Conservation (phyloP, 805 yeast genomes). For the Suhomyces emberorum region DNA sequence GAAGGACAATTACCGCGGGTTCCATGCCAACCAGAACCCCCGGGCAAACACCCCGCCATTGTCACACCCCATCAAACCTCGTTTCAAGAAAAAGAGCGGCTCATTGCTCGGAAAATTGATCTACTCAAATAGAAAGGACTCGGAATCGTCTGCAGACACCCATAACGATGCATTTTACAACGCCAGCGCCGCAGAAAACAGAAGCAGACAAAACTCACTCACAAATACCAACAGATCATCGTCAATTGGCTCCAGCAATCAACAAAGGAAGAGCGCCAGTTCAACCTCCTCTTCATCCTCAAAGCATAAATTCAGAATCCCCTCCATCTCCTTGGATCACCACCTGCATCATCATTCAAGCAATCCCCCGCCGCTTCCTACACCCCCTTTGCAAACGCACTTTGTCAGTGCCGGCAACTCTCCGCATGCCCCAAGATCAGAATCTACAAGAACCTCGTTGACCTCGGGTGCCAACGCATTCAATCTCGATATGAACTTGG, state of each 20-base stretch:
- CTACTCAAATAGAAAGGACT: conserved; percentile 31
- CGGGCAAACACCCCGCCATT: conserved; percentile 44
- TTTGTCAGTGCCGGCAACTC: neutral
- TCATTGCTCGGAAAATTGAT: conserved; percentile 40
- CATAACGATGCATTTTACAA: neutral
- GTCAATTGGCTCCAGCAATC: conserved; percentile 8
- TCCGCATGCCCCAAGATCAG: neutral
- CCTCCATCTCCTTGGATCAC: conserved; percentile 33
- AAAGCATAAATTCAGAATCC: conserved; percentile 36
- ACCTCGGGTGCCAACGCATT: conserved; percentile 14
- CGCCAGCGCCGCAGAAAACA: neutral
- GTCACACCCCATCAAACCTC: conserved; percentile 48
- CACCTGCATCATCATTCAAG: conserved; percentile 11
- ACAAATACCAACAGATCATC: conserved; percentile 5
- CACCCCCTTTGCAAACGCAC: neutral
- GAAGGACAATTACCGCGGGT: conserved; percentile 35
- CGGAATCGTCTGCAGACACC: conserved; percentile 11
- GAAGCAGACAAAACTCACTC: conserved; percentile 10
- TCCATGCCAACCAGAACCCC: conserved; percentile 32
- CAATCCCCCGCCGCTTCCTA: conserved; percentile 1
- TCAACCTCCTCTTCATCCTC: conserved; percentile 17
- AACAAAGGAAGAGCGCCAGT: conserved; percentile 15
- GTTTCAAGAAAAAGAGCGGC: conserved; percentile 36
- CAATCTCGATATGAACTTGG: conserved; percentile 46
- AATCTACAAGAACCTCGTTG: neutral